A percentile compares a stretch with the other conserved stretches of the same genome.
These are phyloP conservation scores for Pisolithus orientalis DNA, from an alignment of 768 basidiomycete species.

Conservation along the genomic window DNA sequence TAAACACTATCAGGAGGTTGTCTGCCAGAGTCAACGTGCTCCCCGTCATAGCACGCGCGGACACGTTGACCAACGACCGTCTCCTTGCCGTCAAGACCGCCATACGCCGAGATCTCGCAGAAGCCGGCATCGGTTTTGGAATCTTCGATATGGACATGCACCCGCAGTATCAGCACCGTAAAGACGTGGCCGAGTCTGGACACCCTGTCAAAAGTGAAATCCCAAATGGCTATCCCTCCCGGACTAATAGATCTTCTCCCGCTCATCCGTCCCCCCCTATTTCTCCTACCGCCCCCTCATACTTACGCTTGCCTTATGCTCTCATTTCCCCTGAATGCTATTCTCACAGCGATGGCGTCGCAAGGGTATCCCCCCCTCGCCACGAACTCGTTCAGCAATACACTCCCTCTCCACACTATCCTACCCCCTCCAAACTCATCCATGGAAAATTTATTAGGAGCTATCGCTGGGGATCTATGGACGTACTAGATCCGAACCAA, in stretches of 20 bases:
- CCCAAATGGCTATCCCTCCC: slow-evolving; percentile 44
- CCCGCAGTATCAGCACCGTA: slow-evolving; percentile 38
- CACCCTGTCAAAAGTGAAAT: slow-evolving; percentile 44
- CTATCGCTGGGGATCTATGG: slow-evolving; percentile 82
- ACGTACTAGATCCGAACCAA: slow-evolving; percentile 72
- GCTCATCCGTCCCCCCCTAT: slow-evolving; percentile 57
- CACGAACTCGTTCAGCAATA: slow-evolving; percentile 73
- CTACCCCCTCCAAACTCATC: slow-evolving; percentile 38
- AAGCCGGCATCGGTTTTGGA: slow-evolving; percentile 83
- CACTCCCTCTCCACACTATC: slow-evolving; percentile 48
- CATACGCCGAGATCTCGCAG: slow-evolving; percentile 73
- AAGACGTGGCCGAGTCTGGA: slow-evolving; percentile 38
- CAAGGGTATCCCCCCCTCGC: slow-evolving; percentile 49
- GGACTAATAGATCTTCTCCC: slow-evolving; percentile 46
- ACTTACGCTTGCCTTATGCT: slow-evolving; percentile 73
- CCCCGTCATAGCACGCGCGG: slow-evolving; percentile 78
- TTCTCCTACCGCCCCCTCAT: slow-evolving; percentile 55
- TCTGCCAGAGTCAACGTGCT: slow-evolving; percentile 83
- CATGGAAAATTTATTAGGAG: slow-evolving; percentile 62
- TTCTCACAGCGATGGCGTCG: slow-evolving; percentile 77
- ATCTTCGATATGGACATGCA: slow-evolving; percentile 76
- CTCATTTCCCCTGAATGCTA: slow-evolving; percentile 80
- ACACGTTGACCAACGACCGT: slow-evolving; percentile 76
- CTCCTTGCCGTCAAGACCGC: slow-evolving; percentile 75
- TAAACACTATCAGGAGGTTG: slow-evolving; percentile 71